Conservation (phyloP, 148 eudicot genomes). For the Arbutus unedo region DNA sequence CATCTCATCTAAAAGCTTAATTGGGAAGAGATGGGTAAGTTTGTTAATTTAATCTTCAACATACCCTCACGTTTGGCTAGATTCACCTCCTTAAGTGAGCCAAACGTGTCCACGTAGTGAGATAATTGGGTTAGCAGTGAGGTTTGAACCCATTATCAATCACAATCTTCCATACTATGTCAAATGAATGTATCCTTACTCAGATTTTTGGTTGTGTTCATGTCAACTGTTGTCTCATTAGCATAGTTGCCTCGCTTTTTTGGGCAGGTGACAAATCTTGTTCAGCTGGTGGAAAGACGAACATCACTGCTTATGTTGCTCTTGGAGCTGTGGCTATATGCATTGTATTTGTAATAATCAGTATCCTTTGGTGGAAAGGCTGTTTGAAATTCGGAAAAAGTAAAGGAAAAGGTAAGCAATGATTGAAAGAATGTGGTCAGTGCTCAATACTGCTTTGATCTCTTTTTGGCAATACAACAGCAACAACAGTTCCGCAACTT, state of each 20-base stretch:
- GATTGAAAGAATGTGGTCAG: neutral
- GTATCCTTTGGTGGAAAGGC: constrained; percentile 39
- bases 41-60: neutral
- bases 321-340: constrained; percentile 24
- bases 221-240: neutral
- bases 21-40: neutral
- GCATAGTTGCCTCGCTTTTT: neutral
- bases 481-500: neutral
- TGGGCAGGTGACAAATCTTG: constrained; percentile 35
- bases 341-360: constrained; percentile 15
- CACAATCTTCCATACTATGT: neutral
- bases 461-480: neutral
- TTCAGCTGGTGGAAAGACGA: constrained; percentile 28
- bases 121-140: neutral
- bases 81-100: neutral
- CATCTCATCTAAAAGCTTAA: neutral
- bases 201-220: too few relatives aligned
- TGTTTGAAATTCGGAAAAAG: constrained; percentile 21
- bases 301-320: constrained; percentile 20
- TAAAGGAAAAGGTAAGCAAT: constrained; percentile 25
- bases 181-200: constrained; percentile 1
- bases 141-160: neutral
- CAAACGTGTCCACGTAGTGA: neutral
- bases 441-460: neutral
- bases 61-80: neutral